Evolutionary conservation across 1,139 yeast species (phyloP), one percentile per base, ranked within the genome.

Genomic region (Casaregolazyma suthepensis): DNA sequence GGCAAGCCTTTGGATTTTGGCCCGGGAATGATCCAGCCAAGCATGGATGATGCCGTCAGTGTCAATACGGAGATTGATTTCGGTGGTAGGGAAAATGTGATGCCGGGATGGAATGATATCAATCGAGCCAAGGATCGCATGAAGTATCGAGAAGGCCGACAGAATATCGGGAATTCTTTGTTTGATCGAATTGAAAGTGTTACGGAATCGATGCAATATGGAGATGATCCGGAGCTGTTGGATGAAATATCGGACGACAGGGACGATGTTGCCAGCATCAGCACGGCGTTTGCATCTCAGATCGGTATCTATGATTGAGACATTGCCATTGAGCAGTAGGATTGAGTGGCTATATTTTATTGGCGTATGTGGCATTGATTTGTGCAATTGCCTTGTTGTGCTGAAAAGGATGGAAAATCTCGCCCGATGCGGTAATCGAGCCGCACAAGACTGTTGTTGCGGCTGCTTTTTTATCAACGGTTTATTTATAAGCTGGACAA

Each of bases 181-280:
- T 45, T 46, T 42, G 53, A 51, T 38, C 46, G 47, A 20, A 31
- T 51, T 12, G 50, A 46, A 17, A 42, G 42, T 2, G 31, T 35
- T 18, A 42, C 22, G 13, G 44, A 51, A 42, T 45, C 46, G 18
- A 62, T 60, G 38, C 57, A 59, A 2, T 60, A 61, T 6, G 64
- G 63, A 22, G 69, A 67, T 52, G 65, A 63, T 43, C 62, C 59
- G 22, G 66, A 63, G 23, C 62, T 66, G 22, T 35, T 52, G 42
- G 50, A 68, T 71, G 51, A 43, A 4, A n/a, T 31, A 20, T 46
- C 43, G 3, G 51, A 48, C 6, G 52, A 49, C 51, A 80, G 77
- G 52, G 81, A 78, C 58, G 83, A 79, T 58, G 71, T 79, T 43
- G 72, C 71, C 57, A 73, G 75, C 62, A 71, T 79, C 19, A 75